Base-by-base conservation (phyloP, 257 asterid species). In the Solanum verrucosum region DNA sequence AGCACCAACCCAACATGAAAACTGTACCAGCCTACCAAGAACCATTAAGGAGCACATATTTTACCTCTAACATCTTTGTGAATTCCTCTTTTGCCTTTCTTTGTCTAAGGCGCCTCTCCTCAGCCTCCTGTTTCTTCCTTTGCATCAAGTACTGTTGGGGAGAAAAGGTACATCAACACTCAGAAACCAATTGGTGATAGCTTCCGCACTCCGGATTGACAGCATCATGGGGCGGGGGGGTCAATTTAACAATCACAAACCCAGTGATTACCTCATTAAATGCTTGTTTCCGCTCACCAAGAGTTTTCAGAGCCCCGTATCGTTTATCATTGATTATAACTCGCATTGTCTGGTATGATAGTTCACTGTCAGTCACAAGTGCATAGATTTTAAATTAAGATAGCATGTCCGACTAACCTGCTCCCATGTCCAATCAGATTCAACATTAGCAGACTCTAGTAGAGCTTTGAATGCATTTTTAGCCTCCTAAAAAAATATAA, bases 261-360 rank as follows among this genome's bases (percentile, higher is more conserved):
- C 67, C 68, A 16, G 63, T 37, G 52, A 9, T 85, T 89, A 97
- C 99, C 99, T 97, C 99, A 89, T 97, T 96, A 93, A 97, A 97
- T 63, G 99, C 98, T 92, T 97, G 99, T 90, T 97, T 97, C 89
- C 98, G 93, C 93, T 97, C 99, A 85, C 99, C 99, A 85, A 96
- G 98, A 60, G 98, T 97, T 91, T 94, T 96, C 92, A 97, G 90
- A 84, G 99, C 99, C 89, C 98, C 96, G 86, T 96, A 97, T 44
- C 99, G 92, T 91, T 95, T 96, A 93, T 97, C 99, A 91, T 92
- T 96, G 84, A 96, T 94, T 86, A 96, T 94, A 75, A 94, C 96
- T 85, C 99, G 94, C 99, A 97, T 96, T 67, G 99, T 98, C 99
- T 97, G 91, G 87, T 70, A 90, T 14, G 83, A 86, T 42, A 88